Evolutionary conservation across 2,329 filamentous ascomycete species (phyloP).

Genomic region (Neofusicoccum sp.): DNA sequence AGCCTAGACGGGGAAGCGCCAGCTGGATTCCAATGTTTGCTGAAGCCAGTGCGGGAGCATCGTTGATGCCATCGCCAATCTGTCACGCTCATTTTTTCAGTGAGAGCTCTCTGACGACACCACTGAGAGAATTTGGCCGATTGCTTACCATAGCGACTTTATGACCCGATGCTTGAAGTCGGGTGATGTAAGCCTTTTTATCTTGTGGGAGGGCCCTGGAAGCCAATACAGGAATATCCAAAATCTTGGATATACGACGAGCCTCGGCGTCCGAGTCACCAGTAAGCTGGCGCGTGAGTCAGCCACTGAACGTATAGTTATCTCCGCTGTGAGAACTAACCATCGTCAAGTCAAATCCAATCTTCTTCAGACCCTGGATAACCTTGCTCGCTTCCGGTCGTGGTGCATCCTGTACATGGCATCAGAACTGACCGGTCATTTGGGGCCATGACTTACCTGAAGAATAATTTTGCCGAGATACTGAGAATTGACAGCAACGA

Average conservation of each 20-base stretch:
- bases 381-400: neutral
- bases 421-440: neutral
- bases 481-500: neutral
- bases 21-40: conserved; percentile 72
- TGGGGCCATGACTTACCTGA: neutral
- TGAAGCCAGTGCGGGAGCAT: conserved; percentile 74
- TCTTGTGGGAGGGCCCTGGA: neutral
- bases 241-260: neutral
- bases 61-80: conserved; percentile 85
- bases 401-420: neutral
- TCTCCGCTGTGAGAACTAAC: neutral
- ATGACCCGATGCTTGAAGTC: neutral
- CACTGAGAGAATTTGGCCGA: too few species aligned
- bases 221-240: neutral
- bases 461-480: neutral
- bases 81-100: neutral
- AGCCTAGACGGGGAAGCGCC: neutral
- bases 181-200: neutral
- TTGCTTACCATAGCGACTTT: neutral
- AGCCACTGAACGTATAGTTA: neutral
- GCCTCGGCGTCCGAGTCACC: neutral
- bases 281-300: neutral
- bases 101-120: too few species aligned
- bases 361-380: neutral
- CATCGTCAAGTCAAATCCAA: neutral